Percentiles rank a stretch among this genome's conserved stretches.
Conservation (phyloP, 2,329 filamentous ascomycete genomes). For the Cercospora berteroae region DNA sequence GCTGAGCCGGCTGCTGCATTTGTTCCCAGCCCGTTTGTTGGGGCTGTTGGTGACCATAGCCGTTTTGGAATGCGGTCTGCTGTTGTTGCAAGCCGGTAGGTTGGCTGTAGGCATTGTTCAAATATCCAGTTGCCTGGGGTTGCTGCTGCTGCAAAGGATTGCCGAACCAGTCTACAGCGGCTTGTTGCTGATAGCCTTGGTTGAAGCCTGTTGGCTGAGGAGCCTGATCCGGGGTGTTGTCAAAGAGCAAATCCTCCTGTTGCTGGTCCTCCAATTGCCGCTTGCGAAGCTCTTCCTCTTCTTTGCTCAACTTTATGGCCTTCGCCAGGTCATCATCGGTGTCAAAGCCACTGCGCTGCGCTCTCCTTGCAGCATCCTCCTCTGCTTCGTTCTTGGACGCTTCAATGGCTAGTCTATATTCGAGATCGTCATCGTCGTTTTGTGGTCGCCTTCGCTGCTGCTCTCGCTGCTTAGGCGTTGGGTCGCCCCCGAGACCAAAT, state of each 20-base stretch:
- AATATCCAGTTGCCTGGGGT: conserved; percentile 59
- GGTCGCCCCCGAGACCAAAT: conserved; percentile 41
- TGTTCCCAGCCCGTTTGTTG: conserved; percentile 70
- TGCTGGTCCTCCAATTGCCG: conserved; percentile 85
- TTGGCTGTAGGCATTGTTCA: conserved; percentile 70
- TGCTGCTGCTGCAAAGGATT: conserved; percentile 73
- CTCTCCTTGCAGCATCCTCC: conserved; percentile 74
- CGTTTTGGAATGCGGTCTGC: conserved; percentile 66
- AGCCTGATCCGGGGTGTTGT: conserved; percentile 65
- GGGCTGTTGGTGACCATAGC: conserved; percentile 57
- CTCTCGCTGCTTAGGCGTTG: conserved; percentile 32
- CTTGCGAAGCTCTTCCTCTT: conserved; percentile 85
- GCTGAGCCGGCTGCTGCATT: conserved; percentile 51
- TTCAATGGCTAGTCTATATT: conserved; percentile 87
- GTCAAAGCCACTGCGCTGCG: conserved; percentile 42
- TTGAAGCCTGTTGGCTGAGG: conserved; percentile 83
- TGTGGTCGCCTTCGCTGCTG: conserved; percentile 35
- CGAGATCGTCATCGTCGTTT: conserved; percentile 72
- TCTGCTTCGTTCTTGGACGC: conserved; percentile 95
- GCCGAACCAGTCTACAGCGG: conserved; percentile 93
- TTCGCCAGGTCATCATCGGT: conserved; percentile 90
- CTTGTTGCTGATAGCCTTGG: conserved; percentile 96
- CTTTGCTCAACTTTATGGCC: conserved; percentile 89
- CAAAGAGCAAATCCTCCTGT: conserved; percentile 75
- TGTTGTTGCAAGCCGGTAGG: conserved; percentile 69